Evolutionary conservation across 768 basidiomycete genomes (phyloP), one percentile per base, ranked within the genome.

Genomic region (Mycena rosella): DNA sequence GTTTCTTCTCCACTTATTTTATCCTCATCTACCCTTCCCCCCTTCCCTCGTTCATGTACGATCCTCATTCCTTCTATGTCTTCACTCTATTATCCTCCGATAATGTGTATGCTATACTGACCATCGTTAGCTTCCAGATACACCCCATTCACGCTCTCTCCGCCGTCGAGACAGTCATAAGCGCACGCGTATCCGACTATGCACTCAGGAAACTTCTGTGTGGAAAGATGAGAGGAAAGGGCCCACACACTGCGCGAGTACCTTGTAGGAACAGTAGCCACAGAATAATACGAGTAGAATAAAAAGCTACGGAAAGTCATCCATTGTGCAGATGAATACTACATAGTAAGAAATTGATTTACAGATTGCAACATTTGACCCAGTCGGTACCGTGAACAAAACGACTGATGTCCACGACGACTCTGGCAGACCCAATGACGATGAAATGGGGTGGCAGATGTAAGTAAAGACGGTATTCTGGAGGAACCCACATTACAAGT

Each of bases 401-500:
- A 22, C 22, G 53, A 24, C 22, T 38, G 22, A 54, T n/a, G 53
- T 54, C 34, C 34, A 54, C 53, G 14, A 54, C 22, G 14, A 54
- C 34, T 54, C 34, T 36, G 32, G 34, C 34, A 54, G 53, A 38
- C 11, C 30, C 53, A 54, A 36, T 38, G 11, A 20, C 22, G n/a
- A 36, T 54, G n/a, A 38, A 11, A 38, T 8, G 22, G 14, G 53
- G 36, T 54, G 32, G 34, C 1, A 54, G 20, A 32, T 54, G 53
- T 15, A 54, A 17, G 53, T 2, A 54, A 26, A 0, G 0, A 34
- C 34, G 34, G 34, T 54, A 54, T 54, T 54, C 53, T 22, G 32
- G 53, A 38, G 51, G 51, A 18, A 52, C 51, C 51, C 51, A 52
- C 51, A 52, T 34, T 9, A 52, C 29, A 52, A 52, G 53, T 38